phyloP scores from a whole-genome alignment of 371 early-diverging fungal species.

The Mortierella sp. region DNA sequence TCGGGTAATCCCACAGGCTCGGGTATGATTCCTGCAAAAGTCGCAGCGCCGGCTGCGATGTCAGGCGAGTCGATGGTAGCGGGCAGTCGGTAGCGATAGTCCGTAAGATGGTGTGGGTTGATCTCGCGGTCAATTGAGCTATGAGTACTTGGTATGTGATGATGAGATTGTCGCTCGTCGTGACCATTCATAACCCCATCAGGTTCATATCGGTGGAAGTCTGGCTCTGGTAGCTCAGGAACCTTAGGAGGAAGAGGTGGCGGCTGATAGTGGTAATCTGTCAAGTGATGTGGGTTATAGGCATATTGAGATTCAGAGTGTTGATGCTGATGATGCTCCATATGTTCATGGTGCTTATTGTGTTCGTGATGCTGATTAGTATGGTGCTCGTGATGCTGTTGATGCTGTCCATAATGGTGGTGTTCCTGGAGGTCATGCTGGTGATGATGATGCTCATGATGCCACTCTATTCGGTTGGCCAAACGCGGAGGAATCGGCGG shows the following conservation, averaged over 20 bases:
- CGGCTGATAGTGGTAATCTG: slow-evolving; percentile 51
- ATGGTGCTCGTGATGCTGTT: slow-evolving; percentile 13
- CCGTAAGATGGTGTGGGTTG: slow-evolving; percentile 53
- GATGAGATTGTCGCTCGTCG: slow-evolving; percentile 29
- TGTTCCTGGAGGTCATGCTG: slow-evolving; percentile 10
- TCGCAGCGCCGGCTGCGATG: slow-evolving; percentile 2
- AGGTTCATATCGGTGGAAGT: slow-evolving; percentile 17
- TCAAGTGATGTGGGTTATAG: slow-evolving; percentile 45
- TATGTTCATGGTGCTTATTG: slow-evolving; percentile 18
- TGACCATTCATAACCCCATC: background rate
- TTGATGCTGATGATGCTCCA: slow-evolving; percentile 15
- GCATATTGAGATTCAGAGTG: slow-evolving; percentile 16
- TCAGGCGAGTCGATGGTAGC: slow-evolving; percentile 17
- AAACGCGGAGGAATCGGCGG: slow-evolving; percentile 23
- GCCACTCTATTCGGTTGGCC: slow-evolving; percentile 11
- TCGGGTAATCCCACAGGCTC: slow-evolving; percentile 48
- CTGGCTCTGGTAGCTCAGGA: slow-evolving; percentile 40
- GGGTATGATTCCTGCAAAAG: slow-evolving; percentile 40
- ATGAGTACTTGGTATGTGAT: background rate
- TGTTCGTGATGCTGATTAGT: slow-evolving; percentile 35
- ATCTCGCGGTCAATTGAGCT: slow-evolving; percentile 10
- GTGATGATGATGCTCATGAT: slow-evolving; percentile 14
- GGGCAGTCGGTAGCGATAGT: slow-evolving; percentile 46
- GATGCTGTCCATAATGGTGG: background rate
- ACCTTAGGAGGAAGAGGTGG: slow-evolving; percentile 35